A percentile compares a stretch with the other conserved stretches of the same genome.
Evolutionary conservation across 352 stramenopile genomes (phyloP).

Genomic region (Globisporangium megalacanthum): DNA sequence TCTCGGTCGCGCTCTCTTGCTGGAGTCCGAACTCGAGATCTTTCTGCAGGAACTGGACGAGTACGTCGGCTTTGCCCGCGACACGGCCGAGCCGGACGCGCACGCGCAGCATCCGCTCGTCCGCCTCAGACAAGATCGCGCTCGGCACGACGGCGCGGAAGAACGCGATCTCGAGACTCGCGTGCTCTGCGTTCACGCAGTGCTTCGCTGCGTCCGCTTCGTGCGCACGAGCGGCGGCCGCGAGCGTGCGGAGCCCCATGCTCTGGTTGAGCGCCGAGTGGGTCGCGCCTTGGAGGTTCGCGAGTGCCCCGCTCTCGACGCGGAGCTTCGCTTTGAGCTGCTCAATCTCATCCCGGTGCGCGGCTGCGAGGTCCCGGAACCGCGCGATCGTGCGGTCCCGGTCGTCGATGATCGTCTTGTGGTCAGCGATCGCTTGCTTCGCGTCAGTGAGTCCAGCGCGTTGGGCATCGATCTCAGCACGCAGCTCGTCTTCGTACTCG

Average conservation of each 20-base stretch:
- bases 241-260: constrained; percentile 58
- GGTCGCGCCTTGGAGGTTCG: constrained; percentile 68
- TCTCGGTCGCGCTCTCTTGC: constrained; percentile 27
- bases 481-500: constrained; percentile 76
- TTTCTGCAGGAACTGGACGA: constrained; percentile 63
- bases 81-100: constrained; percentile 61
- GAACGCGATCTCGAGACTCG: constrained; percentile 61
- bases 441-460: constrained; percentile 47
- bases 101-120: constrained; percentile 68
- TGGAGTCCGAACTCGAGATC: constrained; percentile 45
- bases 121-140: constrained; percentile 67
- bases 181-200: constrained; percentile 59
- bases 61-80: constrained; percentile 60
- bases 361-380: constrained; percentile 68
- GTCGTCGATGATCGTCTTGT: constrained; percentile 64
- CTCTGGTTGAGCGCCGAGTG: constrained; percentile 72
- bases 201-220: constrained; percentile 68
- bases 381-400: constrained; percentile 75
- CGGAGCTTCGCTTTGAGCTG: constrained; percentile 71
- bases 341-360: constrained; percentile 68
- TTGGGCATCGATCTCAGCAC: constrained; percentile 60
- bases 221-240: constrained; percentile 51
- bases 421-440: constrained; percentile 42
- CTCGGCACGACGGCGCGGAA: constrained; percentile 59
- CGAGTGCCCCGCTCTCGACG: constrained; percentile 57